Evolutionary conservation across 2,329 filamentous ascomycete genomes (phyloP), one percentile per base, ranked within the genome.

Genomic region (Fusarium hainanense): DNA sequence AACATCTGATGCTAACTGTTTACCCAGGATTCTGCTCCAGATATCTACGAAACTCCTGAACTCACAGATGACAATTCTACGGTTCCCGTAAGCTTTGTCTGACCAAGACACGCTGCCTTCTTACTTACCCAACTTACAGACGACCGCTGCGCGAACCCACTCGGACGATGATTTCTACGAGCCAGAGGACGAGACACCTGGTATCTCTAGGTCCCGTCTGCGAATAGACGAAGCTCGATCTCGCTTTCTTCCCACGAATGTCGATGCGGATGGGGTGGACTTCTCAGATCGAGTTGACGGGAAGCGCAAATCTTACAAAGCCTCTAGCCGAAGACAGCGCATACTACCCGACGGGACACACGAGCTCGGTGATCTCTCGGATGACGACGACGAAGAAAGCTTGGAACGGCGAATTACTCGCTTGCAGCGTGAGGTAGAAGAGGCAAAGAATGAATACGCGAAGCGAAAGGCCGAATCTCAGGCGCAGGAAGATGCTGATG

Each of bases 21-120:
- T 72, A 32, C 47, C 30, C 72, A 97, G 92, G 94, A 98, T 82
- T 92, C 91, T 57, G 94, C 94, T 28, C 94, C 94, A 71, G 96
- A 98, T 77, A 93, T 97, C 75, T 98, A 98, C 84, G 95, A 98
- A 82, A 98, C 96, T 18, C 94, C 95, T 71, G 94, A 97, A 58
- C 84, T 98, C 71, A 95, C 92, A 59, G 93, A 97, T 77, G 94
- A 97, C 80, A 92, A 89, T 69, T 97, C 94, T 23, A 97, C 94
- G 49, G 83, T 94, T 60, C 92, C 90, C 58, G 93, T 95, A 83
- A 80, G 88, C 46, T 47, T 42, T 11, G 23, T 13, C 42, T 27
- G 25, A n/a, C n/a, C n/a, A n/a, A 41, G 4, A 23, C 46, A 28
- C n/a, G 37, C 16, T 23, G 7, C 43, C 14, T 10, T 21, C 42